Evolutionary conservation across 257 asterid genomes (phyloP), one percentile per base, ranked within the genome.

Genomic region (Fraxinus americana): DNA sequence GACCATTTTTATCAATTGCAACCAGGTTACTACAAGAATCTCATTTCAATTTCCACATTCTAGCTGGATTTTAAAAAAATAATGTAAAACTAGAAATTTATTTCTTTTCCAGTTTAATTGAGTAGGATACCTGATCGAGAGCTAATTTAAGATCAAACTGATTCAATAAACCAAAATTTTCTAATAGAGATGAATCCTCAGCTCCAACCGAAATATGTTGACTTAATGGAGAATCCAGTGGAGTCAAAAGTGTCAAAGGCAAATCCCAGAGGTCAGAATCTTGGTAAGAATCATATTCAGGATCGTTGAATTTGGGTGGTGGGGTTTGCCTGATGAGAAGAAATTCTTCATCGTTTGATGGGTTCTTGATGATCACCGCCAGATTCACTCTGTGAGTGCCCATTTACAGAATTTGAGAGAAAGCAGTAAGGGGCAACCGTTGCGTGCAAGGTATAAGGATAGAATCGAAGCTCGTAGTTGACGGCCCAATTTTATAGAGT

Each of bases 231-330:
- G 36, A 48, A 21, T 71, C 75, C 16, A 77, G 48, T 59, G 75
- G 82, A 71, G 82, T 78, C 71, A 95, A 86, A 59, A 82, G 83
- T 1, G 85, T 78, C 63, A 86, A 88, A 63, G 98, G 99, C 87
- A 95, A 87, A 86, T 95, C 99, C 99, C 98, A 95, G 29, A 95
- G 92, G 70, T 85, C 88, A 66, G 97, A 90, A 87, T 95, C 99
- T 17, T 76, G 85, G 74, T 86, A 88, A 39, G 91, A 87, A 86
- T 91, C 97, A 75, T 95, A 92, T 34, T 95, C 97, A 0, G 92
- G 84, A 80, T 95, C 96, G 78, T 87, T 78, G 89, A 95, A 91
- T 83, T 87, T 85, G 7, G 91, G 87, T 12, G 98, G 98, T 77
- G 90, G 99, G 39, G 74, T 83, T 85, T 91, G 94, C 85, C 86